These are phyloP conservation scores for Fusarium brevicatenulatum DNA, from an alignment of 2,329 filamentous ascomycete species.

Conservation along the genomic window DNA sequence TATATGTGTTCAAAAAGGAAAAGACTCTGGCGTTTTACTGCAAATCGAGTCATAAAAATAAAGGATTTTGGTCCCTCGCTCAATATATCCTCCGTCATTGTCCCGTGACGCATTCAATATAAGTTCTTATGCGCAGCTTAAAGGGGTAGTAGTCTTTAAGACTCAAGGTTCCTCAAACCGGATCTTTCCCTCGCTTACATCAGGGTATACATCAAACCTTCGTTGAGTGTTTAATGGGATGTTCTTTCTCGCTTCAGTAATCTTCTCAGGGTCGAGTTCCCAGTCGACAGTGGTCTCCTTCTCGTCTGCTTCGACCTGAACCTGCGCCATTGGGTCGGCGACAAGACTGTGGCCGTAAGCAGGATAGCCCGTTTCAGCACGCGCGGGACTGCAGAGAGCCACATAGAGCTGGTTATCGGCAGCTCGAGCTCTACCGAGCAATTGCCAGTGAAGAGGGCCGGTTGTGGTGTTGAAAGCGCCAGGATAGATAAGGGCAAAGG, in stretches of 20 bases:
- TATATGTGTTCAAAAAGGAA: constrained; percentile 12
- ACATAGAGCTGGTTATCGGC: constrained; percentile 97
- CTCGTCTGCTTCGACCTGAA: constrained; percentile 84
- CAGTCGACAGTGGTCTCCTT: constrained; percentile 79
- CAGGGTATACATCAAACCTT: constrained; percentile 94
- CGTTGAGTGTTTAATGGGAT: constrained; percentile 89
- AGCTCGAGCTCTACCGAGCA: constrained; percentile 83
- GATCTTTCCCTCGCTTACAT: constrained; percentile 75
- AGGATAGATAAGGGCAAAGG: constrained; percentile 89
- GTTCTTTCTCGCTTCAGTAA: constrained; percentile 79
- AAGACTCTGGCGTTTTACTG: constrained; percentile 25
- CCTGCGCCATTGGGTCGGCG: constrained; percentile 84
- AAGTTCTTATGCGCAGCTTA: not conserved
- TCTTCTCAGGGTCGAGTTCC: constrained; percentile 73
- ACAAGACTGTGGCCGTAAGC: constrained; percentile 94
- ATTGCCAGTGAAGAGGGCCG: constrained; percentile 88
- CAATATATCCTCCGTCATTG: not conserved
- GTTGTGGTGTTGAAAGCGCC: constrained; percentile 98
- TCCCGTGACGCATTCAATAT: not conserved
- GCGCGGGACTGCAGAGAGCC: constrained; percentile 88
- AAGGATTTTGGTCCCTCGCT: constrained; percentile 14
- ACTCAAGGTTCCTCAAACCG: constrained; percentile 47
- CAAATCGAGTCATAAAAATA: constrained; percentile 36
- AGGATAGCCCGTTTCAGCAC: constrained; percentile 81
- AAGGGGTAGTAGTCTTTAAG: not conserved